Evolutionary conservation across 2,329 filamentous ascomycete genomes (phyloP).

Genomic region (Scedosporium dehoogii): DNA sequence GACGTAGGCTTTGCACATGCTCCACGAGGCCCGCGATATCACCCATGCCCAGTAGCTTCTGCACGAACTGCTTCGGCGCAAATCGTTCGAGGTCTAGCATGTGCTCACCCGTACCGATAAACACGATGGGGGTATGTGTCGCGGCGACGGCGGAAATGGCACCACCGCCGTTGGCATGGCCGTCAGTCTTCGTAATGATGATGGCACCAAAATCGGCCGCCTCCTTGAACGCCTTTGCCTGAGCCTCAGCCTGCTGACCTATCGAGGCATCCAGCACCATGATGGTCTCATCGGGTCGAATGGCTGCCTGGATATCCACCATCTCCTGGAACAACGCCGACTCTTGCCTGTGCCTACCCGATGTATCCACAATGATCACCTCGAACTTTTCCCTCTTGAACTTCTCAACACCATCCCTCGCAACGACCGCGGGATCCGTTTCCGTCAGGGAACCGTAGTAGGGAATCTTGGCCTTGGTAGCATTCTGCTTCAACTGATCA

Average conservation of each 20-base stretch:
- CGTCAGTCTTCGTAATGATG: conserved; percentile 98
- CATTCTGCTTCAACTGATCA: conserved; percentile 97
- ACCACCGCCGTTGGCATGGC: conserved; percentile 88
- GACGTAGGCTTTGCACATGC: conserved; percentile 89
- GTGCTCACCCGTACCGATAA: conserved; percentile 95
- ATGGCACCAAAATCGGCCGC: conserved; percentile 95
- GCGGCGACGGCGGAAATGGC: conserved; percentile 96
- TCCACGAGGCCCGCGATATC: conserved; percentile 93
- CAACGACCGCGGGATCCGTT: conserved; percentile 88
- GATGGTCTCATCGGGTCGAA: conserved; percentile 86
- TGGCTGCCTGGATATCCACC: conserved; percentile 87
- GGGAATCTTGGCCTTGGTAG: conserved; percentile 96
- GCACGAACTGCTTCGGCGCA: conserved; percentile 84
- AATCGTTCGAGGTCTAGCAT: conserved; percentile 93
- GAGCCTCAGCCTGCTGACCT: conserved; percentile 88
- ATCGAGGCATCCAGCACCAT: conserved; percentile 97
- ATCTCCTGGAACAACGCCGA: conserved; percentile 94
- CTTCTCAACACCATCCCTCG: conserved; percentile 91
- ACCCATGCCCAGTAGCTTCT: conserved; percentile 92
- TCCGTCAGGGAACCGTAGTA: conserved; percentile 97
- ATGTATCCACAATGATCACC: conserved; percentile 97
- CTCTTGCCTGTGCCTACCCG: conserved; percentile 89
- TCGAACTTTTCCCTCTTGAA: conserved; percentile 99
- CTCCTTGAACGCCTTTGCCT: conserved; percentile 94
- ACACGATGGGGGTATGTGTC: conserved; percentile 93